Evolutionary conservation across 768 basidiomycete genomes (phyloP), one percentile per base, ranked within the genome.

Genomic region (Hygrocybe punicea): DNA sequence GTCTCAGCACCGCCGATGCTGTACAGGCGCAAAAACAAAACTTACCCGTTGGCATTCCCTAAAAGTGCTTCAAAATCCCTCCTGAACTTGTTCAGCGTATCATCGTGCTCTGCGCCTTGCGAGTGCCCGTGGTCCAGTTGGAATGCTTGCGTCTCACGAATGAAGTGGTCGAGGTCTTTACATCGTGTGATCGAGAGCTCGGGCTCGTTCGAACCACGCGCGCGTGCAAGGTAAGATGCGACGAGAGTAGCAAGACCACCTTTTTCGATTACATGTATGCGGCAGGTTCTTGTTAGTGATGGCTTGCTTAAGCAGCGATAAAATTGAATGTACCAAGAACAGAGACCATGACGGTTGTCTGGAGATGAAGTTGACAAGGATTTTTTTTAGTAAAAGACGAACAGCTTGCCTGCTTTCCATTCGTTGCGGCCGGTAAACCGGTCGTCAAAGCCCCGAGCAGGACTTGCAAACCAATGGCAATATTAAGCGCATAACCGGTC

Each of bases 161-260:
- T 71, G 61, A 84, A 91, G 19, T 83, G 78, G 21, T 87, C 84
- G 1, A 90, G 74, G 56, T 85, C 84, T 59, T 84, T 83, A 4
- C 75, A 75, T 10, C 82, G 79, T 3, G 72, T 66, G 29, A 77
- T 73, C 0, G 85, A 86, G n/a, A 78, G 51, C 58, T 89, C 85
- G 2, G 89, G 89, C 61, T 90, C 88, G 36, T 81, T 81, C 0
- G 86, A 83, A 10, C 87, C 86, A 24, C 87, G 81, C 23, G 81
- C 77, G 11, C 84, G 82, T 3, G 88, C 89, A 23, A 91, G 76
- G 67, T 86, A 90, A 2, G 87, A 85, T 16, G 88, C 87, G 13
- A 85, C 78, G 17, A 89, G 19, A 0, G 88, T 91, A 3, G 87
- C 69, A 10, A 86, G 56, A n/a, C 83, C 87, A 33, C 89, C 85